Base-by-base conservation (phyloP, 1,284 basidiomycete genomes). In the Marasmius oreades region DNA sequence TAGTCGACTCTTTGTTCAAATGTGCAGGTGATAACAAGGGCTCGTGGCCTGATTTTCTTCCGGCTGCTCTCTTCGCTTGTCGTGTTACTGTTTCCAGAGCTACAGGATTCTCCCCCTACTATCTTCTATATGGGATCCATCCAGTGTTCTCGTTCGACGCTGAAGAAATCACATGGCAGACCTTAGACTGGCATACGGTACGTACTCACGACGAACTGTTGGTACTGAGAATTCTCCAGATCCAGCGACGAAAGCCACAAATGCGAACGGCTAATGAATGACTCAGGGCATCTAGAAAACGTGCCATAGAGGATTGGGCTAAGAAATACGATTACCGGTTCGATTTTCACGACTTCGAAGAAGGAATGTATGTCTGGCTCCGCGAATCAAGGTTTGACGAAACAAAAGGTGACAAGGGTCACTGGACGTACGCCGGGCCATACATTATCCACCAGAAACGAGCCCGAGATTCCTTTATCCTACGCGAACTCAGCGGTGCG, bases 1-100 rank as follows among this genome's bases (percentile, higher is more conserved):
- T 73, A 0, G 56, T 60, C 0, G 54, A 65, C 16, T 60, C 63
- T 0, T n/a, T 74, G 0, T 55, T 65, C 37, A 65, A 65, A 31
- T 44, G 59, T 1, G 65, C 64, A 18, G 64, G 64, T 0, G 59
- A 65, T n/a, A n/a, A 4, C 5, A 23, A 11, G 14, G 52, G 52
- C 5, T 33, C 51, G 14, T 65, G 64, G 64, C 61, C 58, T 22
- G 45, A 46, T 12, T 43, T 56, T 10, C 16, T 65, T 0, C 34
- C 51, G 1, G 24, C 53, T 20, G 59, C 57, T 0, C 20, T 65
- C 14, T 63, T 62, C 51, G 63, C 63, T 26, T 20, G 18, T 52
- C 36, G 60, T 18, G 51, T 64, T 3, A 65, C 64, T 11, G 56
- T 63, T 0, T 59, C 52, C 20, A 23, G 51, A 22, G 52, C 47